A percentile compares a stretch with the other conserved stretches of the same genome.
Conservation (phyloP, 176 grass and related monocot species). For the Tuctoria greenei region DNA sequence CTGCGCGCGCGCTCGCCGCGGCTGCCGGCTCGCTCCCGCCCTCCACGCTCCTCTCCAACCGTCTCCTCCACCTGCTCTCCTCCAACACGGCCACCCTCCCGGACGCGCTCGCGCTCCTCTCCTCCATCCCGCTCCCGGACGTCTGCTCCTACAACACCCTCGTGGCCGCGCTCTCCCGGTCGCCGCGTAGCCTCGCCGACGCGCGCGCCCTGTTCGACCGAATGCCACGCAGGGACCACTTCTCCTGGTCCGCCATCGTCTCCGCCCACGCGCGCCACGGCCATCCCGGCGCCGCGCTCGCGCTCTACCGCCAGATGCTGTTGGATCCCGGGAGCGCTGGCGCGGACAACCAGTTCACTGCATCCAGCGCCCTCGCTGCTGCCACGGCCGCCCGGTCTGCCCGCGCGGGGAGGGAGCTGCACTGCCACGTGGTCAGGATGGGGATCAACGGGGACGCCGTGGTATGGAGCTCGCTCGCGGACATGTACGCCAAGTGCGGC, state of each 20-base stretch:
- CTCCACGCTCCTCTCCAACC: constrained; percentile 56
- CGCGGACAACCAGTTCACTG: constrained; percentile 78
- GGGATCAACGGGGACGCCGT: constrained; percentile 64
- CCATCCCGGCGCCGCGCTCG: constrained; percentile 46
- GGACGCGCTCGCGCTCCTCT: constrained; percentile 58
- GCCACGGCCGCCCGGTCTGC: constrained; percentile 43
- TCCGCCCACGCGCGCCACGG: constrained; percentile 60
- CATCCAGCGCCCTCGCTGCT: constrained; percentile 77
- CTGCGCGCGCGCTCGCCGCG: constrained; percentile 46
- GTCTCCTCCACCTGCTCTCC: constrained; percentile 63
- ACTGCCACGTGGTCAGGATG: constrained; percentile 63
- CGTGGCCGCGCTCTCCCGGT: constrained; percentile 56
- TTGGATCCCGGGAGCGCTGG: not conserved
- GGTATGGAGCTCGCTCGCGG: constrained; percentile 71
- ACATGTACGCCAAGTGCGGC: constrained; percentile 92
- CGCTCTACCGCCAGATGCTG: constrained; percentile 72
- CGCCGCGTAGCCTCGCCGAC: constrained; percentile 39
- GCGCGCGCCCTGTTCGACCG: constrained; percentile 59
- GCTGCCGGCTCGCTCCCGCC: constrained; percentile 43
- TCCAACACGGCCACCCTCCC: constrained; percentile 42
- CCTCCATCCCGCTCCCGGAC: constrained; percentile 48
- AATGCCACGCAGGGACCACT: constrained; percentile 74
- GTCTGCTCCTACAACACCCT: constrained; percentile 78
- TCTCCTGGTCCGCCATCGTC: constrained; percentile 79
- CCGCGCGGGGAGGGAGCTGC: constrained; percentile 70